Conservation (phyloP, 371 early-diverging fungal genomes). For the Pancytospora philotis region DNA sequence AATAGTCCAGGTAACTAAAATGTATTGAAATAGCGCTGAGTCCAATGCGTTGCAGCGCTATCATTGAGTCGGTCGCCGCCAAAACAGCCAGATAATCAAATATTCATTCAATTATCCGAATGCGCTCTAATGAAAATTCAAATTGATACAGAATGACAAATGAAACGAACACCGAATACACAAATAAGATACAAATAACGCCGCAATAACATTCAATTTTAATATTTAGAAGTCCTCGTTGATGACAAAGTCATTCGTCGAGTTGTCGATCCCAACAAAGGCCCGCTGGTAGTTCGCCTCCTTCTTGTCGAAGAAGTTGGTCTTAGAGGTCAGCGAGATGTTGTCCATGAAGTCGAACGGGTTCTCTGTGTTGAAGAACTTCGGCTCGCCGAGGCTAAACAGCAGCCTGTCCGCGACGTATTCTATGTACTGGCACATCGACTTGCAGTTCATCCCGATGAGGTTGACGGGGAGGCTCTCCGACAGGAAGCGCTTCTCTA, state of each 20-base stretch:
- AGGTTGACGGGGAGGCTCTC: slow-evolving; percentile 82
- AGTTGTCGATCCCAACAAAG: slow-evolving; percentile 51
- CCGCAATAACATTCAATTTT: slow-evolving; percentile 12
- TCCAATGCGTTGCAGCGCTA: too few relatives aligned
- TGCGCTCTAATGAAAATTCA: too few relatives aligned
- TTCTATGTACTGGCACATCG: slow-evolving; percentile 96
- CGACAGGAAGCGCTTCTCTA: slow-evolving; percentile 87
- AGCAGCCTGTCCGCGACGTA: slow-evolving; percentile 93
- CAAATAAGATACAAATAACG: too few relatives aligned
- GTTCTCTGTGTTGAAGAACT: slow-evolving; percentile 76
- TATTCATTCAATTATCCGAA: too few relatives aligned
- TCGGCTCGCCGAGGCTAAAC: slow-evolving; percentile 74
- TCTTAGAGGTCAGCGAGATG: slow-evolving; percentile 87
- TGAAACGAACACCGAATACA: too few relatives aligned
- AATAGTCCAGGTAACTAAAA: too few relatives aligned
- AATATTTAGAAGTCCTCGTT: slow-evolving; percentile 56
- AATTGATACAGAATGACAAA: too few relatives aligned
- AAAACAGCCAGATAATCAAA: too few relatives aligned
- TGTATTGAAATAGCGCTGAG: too few relatives aligned
- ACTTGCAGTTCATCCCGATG: slow-evolving; percentile 89
- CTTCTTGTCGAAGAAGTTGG: slow-evolving; percentile 98
- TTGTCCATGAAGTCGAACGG: slow-evolving; percentile 99
- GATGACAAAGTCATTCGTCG: slow-evolving; percentile 35
- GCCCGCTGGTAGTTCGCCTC: slow-evolving; percentile 96
- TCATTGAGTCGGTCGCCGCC: too few relatives aligned